Evolutionary conservation across 805 yeast species (phyloP).

Genomic region (Jamesozyma lodderae): DNA sequence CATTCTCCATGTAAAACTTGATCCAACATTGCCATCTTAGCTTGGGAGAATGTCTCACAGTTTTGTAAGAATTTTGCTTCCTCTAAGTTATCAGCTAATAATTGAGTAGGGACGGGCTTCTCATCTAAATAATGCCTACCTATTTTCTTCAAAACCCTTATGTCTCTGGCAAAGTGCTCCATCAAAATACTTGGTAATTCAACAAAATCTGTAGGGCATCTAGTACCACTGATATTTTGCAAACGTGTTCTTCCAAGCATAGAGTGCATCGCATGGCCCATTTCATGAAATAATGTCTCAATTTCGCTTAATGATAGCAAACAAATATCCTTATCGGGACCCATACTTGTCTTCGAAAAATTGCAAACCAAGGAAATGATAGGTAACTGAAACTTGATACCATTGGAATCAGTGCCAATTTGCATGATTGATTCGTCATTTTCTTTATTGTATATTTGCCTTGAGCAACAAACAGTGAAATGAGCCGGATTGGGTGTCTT

Average conservation of each 20-base stretch:
- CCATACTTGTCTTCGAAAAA: constrained; percentile 40
- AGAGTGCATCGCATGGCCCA: constrained; percentile 98
- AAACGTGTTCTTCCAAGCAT: constrained; percentile 87
- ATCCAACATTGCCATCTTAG: constrained; percentile 83
- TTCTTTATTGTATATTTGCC: constrained; percentile 58
- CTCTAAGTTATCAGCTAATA: constrained; percentile 43
- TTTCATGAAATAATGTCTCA: constrained; percentile 92
- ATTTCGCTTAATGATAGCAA: constrained; percentile 67
- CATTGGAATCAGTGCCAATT: constrained; percentile 30
- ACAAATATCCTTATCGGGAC: constrained; percentile 37
- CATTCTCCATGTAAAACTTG: constrained; percentile 56
- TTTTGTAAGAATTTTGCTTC: constrained; percentile 47
- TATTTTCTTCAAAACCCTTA: constrained; percentile 60
- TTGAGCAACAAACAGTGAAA: constrained; percentile 90
- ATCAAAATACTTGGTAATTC: constrained; percentile 93
- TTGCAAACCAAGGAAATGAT: constrained; percentile 85
- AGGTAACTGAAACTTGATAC: constrained; percentile 66
- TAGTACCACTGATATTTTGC: constrained; percentile 89
- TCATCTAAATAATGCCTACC: constrained; percentile 63
- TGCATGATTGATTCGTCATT: constrained; percentile 32
- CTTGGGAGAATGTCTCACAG: constrained; percentile 77
- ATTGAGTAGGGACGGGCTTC: constrained; percentile 42
- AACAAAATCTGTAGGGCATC: constrained; percentile 94
- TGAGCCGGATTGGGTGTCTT: constrained; percentile 87
- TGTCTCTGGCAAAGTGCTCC: constrained; percentile 86